A percentile compares a stretch with the other conserved stretches of the same genome.
These are phyloP conservation scores for Candida pseudoviswanathii DNA, from an alignment of 1,139 yeast genomes.

Conservation along the genomic window DNA sequence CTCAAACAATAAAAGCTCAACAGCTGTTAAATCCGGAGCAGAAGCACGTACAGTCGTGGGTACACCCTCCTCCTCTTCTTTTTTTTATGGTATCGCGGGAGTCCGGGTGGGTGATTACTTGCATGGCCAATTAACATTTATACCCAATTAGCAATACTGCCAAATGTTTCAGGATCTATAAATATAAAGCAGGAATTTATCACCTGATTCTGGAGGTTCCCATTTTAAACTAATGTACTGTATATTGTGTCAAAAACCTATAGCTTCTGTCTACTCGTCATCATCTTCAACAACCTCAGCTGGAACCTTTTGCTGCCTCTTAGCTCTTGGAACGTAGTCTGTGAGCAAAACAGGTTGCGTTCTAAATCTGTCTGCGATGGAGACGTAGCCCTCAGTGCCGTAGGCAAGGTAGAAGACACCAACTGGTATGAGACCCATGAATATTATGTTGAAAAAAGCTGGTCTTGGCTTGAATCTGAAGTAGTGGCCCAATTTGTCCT, in stretches of 20 bases:
- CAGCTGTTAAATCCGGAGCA: neutral
- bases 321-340: conserved; percentile 48
- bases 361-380: conserved; percentile 41
- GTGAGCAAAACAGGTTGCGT: conserved; percentile 36
- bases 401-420: conserved; percentile 42
- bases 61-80: no score
- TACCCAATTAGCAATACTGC: neutral
- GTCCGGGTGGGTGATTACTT: neutral
- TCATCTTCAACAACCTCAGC: no score
- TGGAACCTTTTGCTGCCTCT: conserved; percentile 22
- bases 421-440: conserved; percentile 44
- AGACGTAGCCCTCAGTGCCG: conserved; percentile 38
- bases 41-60: neutral
- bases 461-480: conserved; percentile 49
- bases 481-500: conserved; percentile 44
- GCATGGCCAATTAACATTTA: neutral
- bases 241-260: neutral
- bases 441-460: conserved; percentile 35
- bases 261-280: neutral
- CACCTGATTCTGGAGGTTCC: neutral
- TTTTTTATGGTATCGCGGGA: no score
- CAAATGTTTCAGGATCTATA: neutral
- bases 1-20: no score
- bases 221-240: neutral
- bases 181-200: neutral